phyloP scores from a whole-genome alignment of 2,329 filamentous ascomycete genomes.

The Uncinocarpus reesii region DNA sequence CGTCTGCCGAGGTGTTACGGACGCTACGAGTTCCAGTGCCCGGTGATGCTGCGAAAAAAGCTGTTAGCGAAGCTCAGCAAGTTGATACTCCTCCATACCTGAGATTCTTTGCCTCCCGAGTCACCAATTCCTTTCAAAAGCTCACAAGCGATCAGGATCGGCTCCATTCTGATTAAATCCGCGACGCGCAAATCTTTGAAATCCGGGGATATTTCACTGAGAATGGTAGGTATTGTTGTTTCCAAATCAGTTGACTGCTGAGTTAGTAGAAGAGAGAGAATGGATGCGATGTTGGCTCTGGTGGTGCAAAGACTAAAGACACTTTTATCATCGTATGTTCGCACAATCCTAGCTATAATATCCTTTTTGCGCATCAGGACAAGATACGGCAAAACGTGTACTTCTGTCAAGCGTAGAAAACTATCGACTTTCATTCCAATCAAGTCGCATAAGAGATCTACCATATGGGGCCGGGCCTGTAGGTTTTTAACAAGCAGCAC shows the following conservation, averaged over 20 bases:
- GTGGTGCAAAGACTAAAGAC: conserved; percentile 54
- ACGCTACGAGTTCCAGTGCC: conserved; percentile 42
- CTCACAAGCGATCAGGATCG: conserved; percentile 65
- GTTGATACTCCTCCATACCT: conserved; percentile 41
- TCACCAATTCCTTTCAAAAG: conserved; percentile 71
- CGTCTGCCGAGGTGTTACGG: conserved; percentile 43
- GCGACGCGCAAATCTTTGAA: conserved; percentile 58
- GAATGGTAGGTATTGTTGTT: conserved; percentile 54
- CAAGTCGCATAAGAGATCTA: conserved; percentile 68
- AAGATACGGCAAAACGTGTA: conserved; percentile 73
- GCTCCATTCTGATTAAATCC: conserved; percentile 62
- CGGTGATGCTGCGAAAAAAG: conserved; percentile 37
- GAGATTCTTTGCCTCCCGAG: conserved; percentile 43
- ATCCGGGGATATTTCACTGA: conserved; percentile 58
- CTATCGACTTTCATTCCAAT: conserved; percentile 64
- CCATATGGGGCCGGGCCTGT: conserved; percentile 67
- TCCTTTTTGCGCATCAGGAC: conserved; percentile 69
- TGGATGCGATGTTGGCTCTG: conserved; percentile 49
- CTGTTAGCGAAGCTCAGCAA: background rate
- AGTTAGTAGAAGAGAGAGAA: conserved; percentile 48
- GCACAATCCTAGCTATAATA: conserved; percentile 69
- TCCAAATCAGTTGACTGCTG: conserved; percentile 57
- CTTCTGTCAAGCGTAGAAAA: conserved; percentile 65
- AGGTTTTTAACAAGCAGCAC: conserved; percentile 76
- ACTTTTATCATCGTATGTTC: conserved; percentile 48